Evolutionary conservation across 1,284 basidiomycete genomes (phyloP), one percentile per base, ranked within the genome.

Genomic region (Tilletia setariae): DNA sequence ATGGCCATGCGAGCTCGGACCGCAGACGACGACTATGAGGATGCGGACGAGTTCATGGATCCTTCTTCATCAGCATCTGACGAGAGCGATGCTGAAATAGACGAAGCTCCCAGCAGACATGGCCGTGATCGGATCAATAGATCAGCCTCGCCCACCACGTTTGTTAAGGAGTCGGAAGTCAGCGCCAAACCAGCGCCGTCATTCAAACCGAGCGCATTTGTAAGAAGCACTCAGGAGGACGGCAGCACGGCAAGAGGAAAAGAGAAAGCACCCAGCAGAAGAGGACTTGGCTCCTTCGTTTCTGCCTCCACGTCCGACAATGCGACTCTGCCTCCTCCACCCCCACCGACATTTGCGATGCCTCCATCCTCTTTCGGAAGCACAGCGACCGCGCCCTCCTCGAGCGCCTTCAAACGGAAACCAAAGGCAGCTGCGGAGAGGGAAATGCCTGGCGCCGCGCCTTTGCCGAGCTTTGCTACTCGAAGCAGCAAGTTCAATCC

Each of bases 401-500:
- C 16, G 9, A 59, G n/a, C 53, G 16, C 53, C 53, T 59, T 59
- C 53, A 59, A 59, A 19, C n/a, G 25, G 16, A 16, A 25, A 19
- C 8, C 53, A 6, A 23, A 30, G 25, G 23, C 53, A 25, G 25
- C 25, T 28, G 53, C n/a, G 19, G 53, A 59, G 53, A 21, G 53
- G 9, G 53, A 30, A 2, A 1, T 8, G 23, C 53, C 53, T 28
- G 9, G n/a, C 47, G 47, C 53, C 11, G 49, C 49, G 25, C 11
- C 49, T 16, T 9, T 59, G 16, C 53, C 63, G 40, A 64, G n/a
- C 1, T 64, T 64, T 35, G 43, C 63, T 25, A 46, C 53, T 15
- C 21, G 28, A 7, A 42, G 7, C 7, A 35, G 71, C 43, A 74
- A 74, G 23, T 82, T 82, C 66, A 78, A 81, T 53, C 76, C 79